phyloP scores from a whole-genome alignment of 768 basidiomycete species.

The Termitomyces sp. region DNA sequence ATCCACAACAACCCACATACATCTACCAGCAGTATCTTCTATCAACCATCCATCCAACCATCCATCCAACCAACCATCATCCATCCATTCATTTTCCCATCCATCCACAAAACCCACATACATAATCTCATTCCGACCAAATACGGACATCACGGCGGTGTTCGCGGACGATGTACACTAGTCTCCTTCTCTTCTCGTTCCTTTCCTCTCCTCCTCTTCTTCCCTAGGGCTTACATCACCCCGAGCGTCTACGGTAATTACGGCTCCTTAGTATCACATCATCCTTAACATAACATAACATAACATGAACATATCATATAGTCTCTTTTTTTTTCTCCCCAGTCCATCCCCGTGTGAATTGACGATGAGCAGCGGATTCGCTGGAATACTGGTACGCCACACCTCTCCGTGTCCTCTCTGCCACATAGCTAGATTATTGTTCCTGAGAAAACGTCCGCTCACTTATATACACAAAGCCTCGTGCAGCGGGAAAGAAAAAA shows the following conservation, averaged over 20 bases:
- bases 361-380: too few species aligned
- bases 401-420: too few species aligned
- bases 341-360: too few species aligned
- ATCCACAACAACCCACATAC: not conserved
- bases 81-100: not conserved
- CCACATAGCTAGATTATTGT: too few species aligned
- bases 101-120: too few species aligned
- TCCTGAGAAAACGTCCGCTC: too few species aligned
- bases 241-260: not conserved
- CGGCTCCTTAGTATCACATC: too few species aligned
- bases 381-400: too few species aligned
- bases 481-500: too few species aligned
- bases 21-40: not conserved
- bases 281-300: conserved; percentile 2
- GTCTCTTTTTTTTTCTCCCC: not conserved
- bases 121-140: too few species aligned
- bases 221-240: not conserved
- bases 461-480: too few species aligned
- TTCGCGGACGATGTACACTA: conserved; percentile 11
- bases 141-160: too few species aligned
- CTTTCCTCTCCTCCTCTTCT: not conserved
- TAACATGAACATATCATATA: not conserved
- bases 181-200: not conserved
- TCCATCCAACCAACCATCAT: not conserved
- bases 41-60: not conserved